Evolutionary conservation across 148 eudicot genomes (phyloP).

Genomic region (Dysphania ambrosioides): DNA sequence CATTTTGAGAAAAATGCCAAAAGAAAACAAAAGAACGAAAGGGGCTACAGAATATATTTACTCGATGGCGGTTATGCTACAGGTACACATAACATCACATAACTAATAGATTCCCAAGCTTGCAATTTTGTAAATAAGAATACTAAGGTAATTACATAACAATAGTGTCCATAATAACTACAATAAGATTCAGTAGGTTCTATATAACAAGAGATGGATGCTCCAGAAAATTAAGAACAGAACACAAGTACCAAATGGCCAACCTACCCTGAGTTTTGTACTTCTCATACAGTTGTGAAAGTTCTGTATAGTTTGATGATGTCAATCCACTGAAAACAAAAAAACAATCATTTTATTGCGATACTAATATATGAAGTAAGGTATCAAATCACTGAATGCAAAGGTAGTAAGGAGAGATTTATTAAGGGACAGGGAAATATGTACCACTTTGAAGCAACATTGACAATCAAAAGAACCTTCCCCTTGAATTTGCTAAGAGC

Average conservation of each 20-base stretch:
- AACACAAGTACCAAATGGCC: background rate
- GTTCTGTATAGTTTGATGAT: constrained; percentile 80
- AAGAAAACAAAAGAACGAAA: background rate
- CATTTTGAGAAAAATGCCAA: background rate
- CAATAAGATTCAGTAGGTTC: background rate
- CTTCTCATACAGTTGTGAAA: constrained; percentile 76
- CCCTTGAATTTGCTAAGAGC: constrained; percentile 80
- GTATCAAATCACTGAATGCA: background rate
- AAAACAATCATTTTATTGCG: constrained; percentile 15
- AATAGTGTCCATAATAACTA: background rate
- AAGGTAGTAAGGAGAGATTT: background rate
- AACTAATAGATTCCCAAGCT: background rate
- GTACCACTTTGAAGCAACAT: constrained; percentile 94
- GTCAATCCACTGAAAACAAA: constrained; percentile 73
- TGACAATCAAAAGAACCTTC: constrained; percentile 73
- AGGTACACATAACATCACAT: background rate
- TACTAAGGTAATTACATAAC: background rate
- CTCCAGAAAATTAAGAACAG: background rate
- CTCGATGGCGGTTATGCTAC: background rate
- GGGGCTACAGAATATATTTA: background rate
- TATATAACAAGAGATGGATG: background rate
- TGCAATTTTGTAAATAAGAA: background rate
- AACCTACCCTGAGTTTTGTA: constrained; percentile 75
- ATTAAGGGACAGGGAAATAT: too few relatives aligned
- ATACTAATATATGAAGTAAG: constrained; percentile 5